These are phyloP conservation scores for Tubosaeta sp. DNA, from an alignment of 768 basidiomycete genomes.

Conservation along the genomic window DNA sequence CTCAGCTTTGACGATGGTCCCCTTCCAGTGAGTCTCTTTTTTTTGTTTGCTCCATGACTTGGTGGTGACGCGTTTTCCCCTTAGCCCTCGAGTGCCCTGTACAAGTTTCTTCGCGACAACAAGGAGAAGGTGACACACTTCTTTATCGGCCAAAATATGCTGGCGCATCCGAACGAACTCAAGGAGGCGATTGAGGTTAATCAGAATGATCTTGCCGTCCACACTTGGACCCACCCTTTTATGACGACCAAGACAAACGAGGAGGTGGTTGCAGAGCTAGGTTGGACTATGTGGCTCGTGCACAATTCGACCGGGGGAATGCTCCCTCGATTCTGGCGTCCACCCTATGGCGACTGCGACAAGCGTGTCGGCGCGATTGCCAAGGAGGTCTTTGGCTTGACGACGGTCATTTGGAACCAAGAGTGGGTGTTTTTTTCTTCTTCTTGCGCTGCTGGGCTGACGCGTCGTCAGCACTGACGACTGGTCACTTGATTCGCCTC, in stretches of 20 bases:
- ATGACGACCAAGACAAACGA: constrained; percentile 76
- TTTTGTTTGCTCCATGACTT: not conserved
- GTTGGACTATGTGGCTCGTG: constrained; percentile 78
- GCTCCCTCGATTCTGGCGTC: constrained; percentile 79
- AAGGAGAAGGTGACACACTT: constrained; percentile 80
- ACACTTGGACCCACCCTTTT: constrained; percentile 68
- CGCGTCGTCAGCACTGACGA: constrained; percentile 55
- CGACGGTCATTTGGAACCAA: constrained; percentile 86
- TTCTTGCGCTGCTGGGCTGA: not conserved
- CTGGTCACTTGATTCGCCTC: constrained; percentile 54
- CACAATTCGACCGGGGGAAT: constrained; percentile 78
- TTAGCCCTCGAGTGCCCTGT: constrained; percentile 45
- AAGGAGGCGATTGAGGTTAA: constrained; percentile 41
- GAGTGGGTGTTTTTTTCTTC: constrained; percentile 51
- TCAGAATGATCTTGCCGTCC: constrained; percentile 39
- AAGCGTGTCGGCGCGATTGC: constrained; percentile 83
- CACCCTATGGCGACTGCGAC: constrained; percentile 84
- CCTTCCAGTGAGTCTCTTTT: constrained; percentile 34
- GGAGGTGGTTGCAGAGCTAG: constrained; percentile 65
- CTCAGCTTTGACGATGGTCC: constrained; percentile 84
- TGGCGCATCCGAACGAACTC: constrained; percentile 55
- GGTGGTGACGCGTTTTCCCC: not conserved
- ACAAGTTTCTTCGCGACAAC: constrained; percentile 63
- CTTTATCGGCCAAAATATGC: constrained; percentile 80
- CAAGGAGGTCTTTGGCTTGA: constrained; percentile 77